phyloP scores from a whole-genome alignment of 2,329 filamentous ascomycete species.

The Aspergillus flavus region DNA sequence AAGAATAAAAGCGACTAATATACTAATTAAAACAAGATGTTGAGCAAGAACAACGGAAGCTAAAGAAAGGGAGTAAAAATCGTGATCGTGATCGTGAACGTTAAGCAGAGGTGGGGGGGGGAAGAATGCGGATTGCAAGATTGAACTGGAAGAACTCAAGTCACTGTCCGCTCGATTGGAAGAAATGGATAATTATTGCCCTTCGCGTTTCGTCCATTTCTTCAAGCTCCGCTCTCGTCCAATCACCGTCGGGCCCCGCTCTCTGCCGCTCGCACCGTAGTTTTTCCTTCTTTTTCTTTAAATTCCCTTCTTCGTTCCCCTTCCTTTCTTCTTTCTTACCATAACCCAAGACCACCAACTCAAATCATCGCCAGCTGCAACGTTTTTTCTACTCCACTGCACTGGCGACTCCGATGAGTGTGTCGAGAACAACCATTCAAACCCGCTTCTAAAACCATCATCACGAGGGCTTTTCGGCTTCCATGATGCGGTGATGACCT shows the following conservation, averaged over 20 bases:
- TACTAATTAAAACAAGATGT: constrained; percentile 9
- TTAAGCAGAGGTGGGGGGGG: constrained; percentile 11
- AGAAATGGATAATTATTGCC: constrained; percentile 12
- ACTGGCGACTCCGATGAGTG: constrained; percentile 71
- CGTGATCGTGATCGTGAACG: constrained; percentile 29
- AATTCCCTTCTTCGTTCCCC: constrained; percentile 21
- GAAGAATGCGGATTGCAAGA: constrained; percentile 1
- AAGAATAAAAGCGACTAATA: constrained; percentile 13
- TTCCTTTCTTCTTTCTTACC: constrained; percentile 37
- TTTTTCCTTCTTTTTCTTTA: constrained; percentile 32
- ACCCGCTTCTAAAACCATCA: constrained; percentile 80
- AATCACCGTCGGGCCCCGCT: constrained; percentile 31
- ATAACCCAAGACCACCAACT: constrained; percentile 68
- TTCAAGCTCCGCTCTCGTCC: constrained; percentile 22
- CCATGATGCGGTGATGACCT: constrained; percentile 53
- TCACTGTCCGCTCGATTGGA: background rate
- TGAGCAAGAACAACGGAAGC: constrained; percentile 8
- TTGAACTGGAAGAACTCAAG: constrained; percentile 14
- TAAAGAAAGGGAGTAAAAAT: constrained; percentile 17
- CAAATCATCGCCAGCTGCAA: constrained; percentile 71
- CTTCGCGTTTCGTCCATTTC: constrained; percentile 8
- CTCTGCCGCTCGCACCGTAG: constrained; percentile 31
- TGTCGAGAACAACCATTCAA: constrained; percentile 64
- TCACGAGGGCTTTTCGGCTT: constrained; percentile 59
- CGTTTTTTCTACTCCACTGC: constrained; percentile 51